Evolutionary conservation across 495 filamentous ascomycete species (phyloP).

Genomic region (Pyrenula massariospora): DNA sequence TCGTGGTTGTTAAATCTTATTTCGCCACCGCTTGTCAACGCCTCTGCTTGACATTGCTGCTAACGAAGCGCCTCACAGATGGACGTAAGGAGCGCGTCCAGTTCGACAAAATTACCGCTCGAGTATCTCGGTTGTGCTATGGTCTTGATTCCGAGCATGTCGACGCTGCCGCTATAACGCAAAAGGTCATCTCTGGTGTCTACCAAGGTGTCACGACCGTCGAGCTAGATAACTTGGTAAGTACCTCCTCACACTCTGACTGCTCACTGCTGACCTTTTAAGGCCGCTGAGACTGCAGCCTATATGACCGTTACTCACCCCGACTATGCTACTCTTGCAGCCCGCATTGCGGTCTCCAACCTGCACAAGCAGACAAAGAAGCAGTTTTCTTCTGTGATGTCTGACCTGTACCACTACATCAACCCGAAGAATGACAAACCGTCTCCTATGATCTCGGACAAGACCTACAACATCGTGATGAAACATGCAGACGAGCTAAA

Average conservation of each 20-base stretch:
- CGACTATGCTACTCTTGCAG: constrained; percentile 97
- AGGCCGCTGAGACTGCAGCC: constrained; percentile 97
- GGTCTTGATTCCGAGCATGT: constrained; percentile 93
- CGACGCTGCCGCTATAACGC: constrained; percentile 94
- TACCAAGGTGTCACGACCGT: constrained; percentile 96
- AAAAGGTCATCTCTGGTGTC: constrained; percentile 98
- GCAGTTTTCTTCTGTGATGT: constrained; percentile 89
- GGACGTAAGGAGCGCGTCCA: constrained; percentile 99
- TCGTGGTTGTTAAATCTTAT: not conserved
- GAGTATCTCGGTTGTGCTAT: constrained; percentile 94
- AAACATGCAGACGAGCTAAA: constrained; percentile 92
- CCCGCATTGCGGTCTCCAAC: constrained; percentile 97
- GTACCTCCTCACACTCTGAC: constrained; percentile 12
- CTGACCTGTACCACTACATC: constrained; percentile 88
- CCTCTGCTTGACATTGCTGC: constrained; percentile 13
- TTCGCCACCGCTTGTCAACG: constrained; percentile 16
- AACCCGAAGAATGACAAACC: constrained; percentile 83
- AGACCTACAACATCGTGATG: constrained; percentile 84
- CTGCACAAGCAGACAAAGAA: constrained; percentile 99
- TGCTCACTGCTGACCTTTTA: not conserved
- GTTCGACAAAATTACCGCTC: constrained; percentile 99
- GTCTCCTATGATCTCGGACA: constrained; percentile 86
- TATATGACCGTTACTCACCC: constrained; percentile 99
- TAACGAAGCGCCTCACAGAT: constrained; percentile 40
- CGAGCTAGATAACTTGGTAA: constrained; percentile 91